Evolutionary conservation across 768 basidiomycete genomes (phyloP).

Genomic region (Cyclocybe aegerita): DNA sequence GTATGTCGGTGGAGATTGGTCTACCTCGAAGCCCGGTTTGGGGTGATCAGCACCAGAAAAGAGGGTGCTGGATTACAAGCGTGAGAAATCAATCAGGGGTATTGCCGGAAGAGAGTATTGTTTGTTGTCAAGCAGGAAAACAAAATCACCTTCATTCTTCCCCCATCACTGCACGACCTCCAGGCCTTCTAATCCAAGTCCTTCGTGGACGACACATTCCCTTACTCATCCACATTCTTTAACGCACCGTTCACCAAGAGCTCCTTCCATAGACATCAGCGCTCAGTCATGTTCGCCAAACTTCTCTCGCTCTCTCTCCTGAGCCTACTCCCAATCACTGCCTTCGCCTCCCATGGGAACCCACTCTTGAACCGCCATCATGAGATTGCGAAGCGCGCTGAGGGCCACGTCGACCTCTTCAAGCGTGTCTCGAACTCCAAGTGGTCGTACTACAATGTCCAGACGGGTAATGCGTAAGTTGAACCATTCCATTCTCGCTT

Average conservation of each 20-base stretch:
- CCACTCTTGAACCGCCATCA: constrained; percentile 40
- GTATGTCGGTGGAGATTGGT: no score
- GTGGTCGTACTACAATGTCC: constrained; percentile 53
- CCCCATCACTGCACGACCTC: constrained; percentile 7
- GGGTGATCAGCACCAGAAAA: no score
- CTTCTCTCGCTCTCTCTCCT: constrained; percentile 26
- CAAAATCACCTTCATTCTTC: constrained; percentile 6
- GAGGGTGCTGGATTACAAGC: no score
- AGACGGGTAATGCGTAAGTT: constrained; percentile 25
- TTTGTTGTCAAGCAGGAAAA: constrained; percentile 8
- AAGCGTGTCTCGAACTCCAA: constrained; percentile 38
- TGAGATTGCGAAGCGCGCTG: constrained; percentile 47
- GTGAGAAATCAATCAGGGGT: no score
- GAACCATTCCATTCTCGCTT: neutral
- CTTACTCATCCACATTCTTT: constrained; percentile 16
- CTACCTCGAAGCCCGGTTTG: no score
- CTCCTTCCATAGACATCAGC: no score
- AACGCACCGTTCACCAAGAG: neutral
- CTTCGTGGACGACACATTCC: constrained; percentile 6
- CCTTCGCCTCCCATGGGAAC: constrained; percentile 29
- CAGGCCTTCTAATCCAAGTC: neutral
- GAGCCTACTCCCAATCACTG: constrained; percentile 33
- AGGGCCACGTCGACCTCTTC: constrained; percentile 37
- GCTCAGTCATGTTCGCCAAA: constrained; percentile 18
- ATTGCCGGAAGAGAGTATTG: neutral